phyloP scores from a whole-genome alignment of 192 early-diverging fungal species.

The Podila epigama region DNA sequence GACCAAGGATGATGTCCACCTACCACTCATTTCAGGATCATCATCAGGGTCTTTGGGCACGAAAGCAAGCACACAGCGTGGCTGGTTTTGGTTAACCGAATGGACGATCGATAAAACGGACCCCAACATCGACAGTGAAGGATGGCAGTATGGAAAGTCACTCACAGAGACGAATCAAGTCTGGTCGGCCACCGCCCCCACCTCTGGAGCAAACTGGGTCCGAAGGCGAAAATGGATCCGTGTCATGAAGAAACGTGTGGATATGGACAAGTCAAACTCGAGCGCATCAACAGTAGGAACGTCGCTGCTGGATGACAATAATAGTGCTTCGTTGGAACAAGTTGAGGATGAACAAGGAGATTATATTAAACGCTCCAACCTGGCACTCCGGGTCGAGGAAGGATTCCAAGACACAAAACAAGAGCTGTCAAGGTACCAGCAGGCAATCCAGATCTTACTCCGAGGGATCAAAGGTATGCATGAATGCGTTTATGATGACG shows the following conservation, averaged over 20 bases:
- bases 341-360: conserved; percentile 19
- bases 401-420: conserved; percentile 21
- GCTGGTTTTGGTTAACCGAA: conserved; percentile 86
- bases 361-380: conserved; percentile 21
- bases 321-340: not conserved
- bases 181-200: conserved; percentile 60
- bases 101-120: conserved; percentile 75
- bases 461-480: conserved; percentile 67
- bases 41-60: conserved; percentile 16
- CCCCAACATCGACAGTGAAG: conserved; percentile 67
- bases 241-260: conserved; percentile 74
- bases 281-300: not conserved
- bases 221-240: conserved; percentile 78
- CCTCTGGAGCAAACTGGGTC: conserved; percentile 64
- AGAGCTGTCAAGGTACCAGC: conserved; percentile 58
- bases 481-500: not conserved
- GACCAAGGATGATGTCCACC: conserved; percentile 57
- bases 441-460: conserved; percentile 70
- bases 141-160: conserved; percentile 77
- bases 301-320: too few relatives aligned
- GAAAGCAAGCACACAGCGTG: conserved; percentile 20
- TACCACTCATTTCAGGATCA: conserved; percentile 48
- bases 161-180: conserved; percentile 60
- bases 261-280: conserved; percentile 18
- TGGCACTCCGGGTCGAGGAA: conserved; percentile 27